Base-by-base conservation (phyloP, 768 basidiomycete species). In the Lentinula boryana region DNA sequence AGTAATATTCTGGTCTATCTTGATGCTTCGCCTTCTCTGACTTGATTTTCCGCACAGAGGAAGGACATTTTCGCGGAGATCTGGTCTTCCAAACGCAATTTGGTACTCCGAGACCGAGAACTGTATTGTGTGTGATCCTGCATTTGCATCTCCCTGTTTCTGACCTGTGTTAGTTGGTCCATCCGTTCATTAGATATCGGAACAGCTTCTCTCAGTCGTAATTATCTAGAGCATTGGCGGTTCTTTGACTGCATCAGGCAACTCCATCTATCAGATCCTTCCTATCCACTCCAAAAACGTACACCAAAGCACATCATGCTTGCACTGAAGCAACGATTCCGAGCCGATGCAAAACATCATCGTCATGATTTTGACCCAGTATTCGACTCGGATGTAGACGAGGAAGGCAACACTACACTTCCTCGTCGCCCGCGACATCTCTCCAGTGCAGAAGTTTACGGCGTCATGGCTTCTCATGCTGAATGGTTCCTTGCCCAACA, bases 261-360 rank as follows among this genome's bases (percentile, higher is more conserved):
- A 40, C 57, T 60, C n/a, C 35, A 44, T 44, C 5, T 41, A 46
- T 15, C 6, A 38, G 36, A 41, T 32, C 38, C 23, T n/a, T 21
- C 50, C 18, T 33, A 68, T 1, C 63, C 68, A 0, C 1, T 58
- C 2, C 52, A 50, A 15, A 65, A 62, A 27, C 71, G 74, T 38
- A 75, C 74, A 0, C 75, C 77, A 1, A 63, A 65, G 16, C 78
- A 73, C 72, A 77, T 74, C 62, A 68, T 74, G 33, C 61, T 68
- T 6, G 65, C 64, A 9, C 78, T 79, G 60, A 33, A 76, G 3
- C 48, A 53, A 4, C 58, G 61, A 21, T 70, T 67, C 41, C 71
- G 72, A 12, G 16, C 61, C 16, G 62, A 44, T 5, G 68, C 70
- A 58, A 58, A 18, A 10, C 48, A 67, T 49, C 66, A 58, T 43